Evolutionary conservation across 768 basidiomycete species (phyloP).

Genomic region (Russula brevipes): DNA sequence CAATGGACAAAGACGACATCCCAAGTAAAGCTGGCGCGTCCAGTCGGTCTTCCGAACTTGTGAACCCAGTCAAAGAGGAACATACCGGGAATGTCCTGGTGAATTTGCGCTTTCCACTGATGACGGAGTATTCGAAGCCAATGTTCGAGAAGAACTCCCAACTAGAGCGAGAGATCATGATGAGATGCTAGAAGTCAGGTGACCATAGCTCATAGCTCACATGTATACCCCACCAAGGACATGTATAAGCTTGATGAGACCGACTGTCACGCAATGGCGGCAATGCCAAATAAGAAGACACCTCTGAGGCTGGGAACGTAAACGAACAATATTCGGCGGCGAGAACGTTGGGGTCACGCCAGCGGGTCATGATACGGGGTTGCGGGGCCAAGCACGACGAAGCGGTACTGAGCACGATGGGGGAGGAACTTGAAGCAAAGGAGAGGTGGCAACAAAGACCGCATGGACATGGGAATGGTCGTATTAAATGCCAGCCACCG

Average conservation of each 20-base stretch:
- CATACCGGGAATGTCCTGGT: constrained; percentile 17
- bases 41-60: background rate
- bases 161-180: background rate
- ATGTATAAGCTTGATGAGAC: constrained; percentile 9
- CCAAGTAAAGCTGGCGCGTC: constrained; percentile 11
- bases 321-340: background rate
- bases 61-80: background rate
- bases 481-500: no score
- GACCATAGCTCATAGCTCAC: background rate
- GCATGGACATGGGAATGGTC: background rate
- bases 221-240: constrained; percentile 19
- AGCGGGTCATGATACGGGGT: constrained; percentile 2
- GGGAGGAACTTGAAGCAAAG: background rate
- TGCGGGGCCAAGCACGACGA: no score
- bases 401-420: background rate
- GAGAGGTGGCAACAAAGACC: no score
- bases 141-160: constrained; percentile 18
- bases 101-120: constrained; percentile 12
- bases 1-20: constrained; percentile 15
- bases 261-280: constrained; percentile 1
- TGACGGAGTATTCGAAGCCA: constrained; percentile 12
- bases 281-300: background rate
- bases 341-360: background rate
- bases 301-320: background rate
- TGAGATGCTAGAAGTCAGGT: background rate